Conservation (phyloP, 495 filamentous ascomycete species). For the Endocarpon pusillum region DNA sequence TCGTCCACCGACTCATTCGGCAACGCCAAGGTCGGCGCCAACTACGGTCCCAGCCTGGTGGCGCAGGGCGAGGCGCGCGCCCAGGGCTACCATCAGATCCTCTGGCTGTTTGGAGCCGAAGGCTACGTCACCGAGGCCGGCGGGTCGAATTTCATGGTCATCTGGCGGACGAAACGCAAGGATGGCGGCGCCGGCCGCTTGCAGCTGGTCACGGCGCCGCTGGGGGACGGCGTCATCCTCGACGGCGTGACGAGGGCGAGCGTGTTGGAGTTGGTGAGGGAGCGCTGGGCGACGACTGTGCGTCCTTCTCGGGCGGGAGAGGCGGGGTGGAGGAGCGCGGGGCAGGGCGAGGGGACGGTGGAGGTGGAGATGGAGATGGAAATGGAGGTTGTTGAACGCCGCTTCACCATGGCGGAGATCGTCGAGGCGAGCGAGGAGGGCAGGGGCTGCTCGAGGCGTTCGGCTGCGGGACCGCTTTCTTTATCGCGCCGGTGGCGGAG, state of each 20-base stretch:
- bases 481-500: conserved; percentile 55
- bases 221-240: conserved; percentile 68
- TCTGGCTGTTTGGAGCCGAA: conserved; percentile 26
- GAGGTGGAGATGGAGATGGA: too few species aligned
- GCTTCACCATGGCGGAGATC: conserved; percentile 67
- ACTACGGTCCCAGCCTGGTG: conserved; percentile 14
- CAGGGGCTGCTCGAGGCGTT: conserved; percentile 63
- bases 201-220: conserved; percentile 67
- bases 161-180: conserved; percentile 57
- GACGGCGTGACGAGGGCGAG: conserved; percentile 69
- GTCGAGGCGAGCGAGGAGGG: conserved; percentile 56
- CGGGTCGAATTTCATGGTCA: conserved; percentile 82
- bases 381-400: conserved; percentile 58
- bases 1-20: conserved; percentile 46
- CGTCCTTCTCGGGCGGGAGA: too few species aligned
- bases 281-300: conserved; percentile 31
- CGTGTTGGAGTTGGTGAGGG: conserved; percentile 54
- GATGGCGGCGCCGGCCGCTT: conserved; percentile 42
- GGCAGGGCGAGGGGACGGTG: too few species aligned
- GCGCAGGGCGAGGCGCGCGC: conserved; percentile 7
- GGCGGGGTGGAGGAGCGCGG: too few species aligned
- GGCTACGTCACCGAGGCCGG: conserved; percentile 76
- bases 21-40: conserved; percentile 15
- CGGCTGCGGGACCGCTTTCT: conserved; percentile 76
- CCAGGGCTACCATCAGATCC: conserved; percentile 12